phyloP scores from a whole-genome alignment of 2,329 filamentous ascomycete genomes.

The Biscogniauxia marginata region DNA sequence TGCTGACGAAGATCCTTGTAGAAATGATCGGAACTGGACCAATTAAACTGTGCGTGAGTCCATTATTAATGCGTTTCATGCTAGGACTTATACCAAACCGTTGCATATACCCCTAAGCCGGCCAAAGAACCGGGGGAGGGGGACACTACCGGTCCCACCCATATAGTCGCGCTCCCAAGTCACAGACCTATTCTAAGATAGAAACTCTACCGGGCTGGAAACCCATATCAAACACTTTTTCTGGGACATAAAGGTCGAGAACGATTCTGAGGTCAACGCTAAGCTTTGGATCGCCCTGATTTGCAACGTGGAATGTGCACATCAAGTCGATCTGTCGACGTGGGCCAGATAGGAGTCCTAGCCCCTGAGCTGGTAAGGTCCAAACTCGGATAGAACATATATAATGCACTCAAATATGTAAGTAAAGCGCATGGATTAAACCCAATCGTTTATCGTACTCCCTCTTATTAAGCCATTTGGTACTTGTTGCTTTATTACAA shows the following conservation, averaged over 20 bases:
- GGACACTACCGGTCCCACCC: background rate
- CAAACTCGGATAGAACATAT: background rate
- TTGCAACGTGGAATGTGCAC: background rate
- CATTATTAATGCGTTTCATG: background rate
- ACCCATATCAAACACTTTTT: background rate
- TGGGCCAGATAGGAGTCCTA: background rate
- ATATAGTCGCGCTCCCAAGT: background rate
- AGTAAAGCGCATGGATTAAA: background rate
- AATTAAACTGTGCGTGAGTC: background rate
- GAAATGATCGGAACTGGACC: background rate
- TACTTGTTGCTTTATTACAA: background rate
- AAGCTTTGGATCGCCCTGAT: background rate
- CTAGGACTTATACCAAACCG: background rate
- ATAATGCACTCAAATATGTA: background rate
- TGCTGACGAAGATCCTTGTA: background rate
- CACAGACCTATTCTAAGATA: background rate
- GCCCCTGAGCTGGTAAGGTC: background rate
- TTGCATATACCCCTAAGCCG: background rate
- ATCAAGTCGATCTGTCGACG: background rate
- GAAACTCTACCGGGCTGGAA: background rate
- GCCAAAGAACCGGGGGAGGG: background rate
- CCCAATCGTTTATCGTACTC: background rate
- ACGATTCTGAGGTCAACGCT: background rate
- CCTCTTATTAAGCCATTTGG: background rate
- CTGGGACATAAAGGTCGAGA: background rate